Percentiles rank a stretch among this genome's conserved stretches.
phyloP scores from a whole-genome alignment of 2,329 filamentous ascomycete species.

The Orbilia javanica region DNA sequence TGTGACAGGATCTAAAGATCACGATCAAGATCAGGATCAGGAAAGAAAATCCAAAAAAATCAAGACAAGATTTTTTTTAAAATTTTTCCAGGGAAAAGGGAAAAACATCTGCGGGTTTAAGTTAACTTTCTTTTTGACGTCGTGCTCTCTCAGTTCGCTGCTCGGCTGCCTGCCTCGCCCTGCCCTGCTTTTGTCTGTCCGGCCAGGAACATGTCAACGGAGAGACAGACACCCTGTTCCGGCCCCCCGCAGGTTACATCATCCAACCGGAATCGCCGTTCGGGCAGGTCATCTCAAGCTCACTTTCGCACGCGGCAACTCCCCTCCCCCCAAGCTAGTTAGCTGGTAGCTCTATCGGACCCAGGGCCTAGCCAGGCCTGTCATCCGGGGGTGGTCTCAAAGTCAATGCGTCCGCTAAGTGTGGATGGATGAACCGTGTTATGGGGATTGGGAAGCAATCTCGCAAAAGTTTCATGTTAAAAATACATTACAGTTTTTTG shows the following conservation, averaged over 20 bases:
- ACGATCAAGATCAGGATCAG: background rate
- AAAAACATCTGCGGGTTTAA: slow-evolving; percentile 39
- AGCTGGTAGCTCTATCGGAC: background rate
- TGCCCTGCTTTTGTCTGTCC: too few species aligned
- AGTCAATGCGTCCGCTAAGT: too few species aligned
- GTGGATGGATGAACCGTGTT: background rate
- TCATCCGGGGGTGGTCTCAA: background rate
- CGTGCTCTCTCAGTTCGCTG: background rate
- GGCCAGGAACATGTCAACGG: slow-evolving; percentile 7
- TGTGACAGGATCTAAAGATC: too few species aligned
- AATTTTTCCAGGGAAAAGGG: too few species aligned
- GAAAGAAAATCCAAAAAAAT: background rate
- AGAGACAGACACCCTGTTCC: slow-evolving; percentile 11
- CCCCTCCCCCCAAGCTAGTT: background rate
- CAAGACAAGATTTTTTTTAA: too few species aligned
- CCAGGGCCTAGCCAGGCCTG: background rate
- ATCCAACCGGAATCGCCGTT: slow-evolving; percentile 29
- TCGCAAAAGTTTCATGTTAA: slow-evolving; percentile 19
- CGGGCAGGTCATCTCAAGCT: slow-evolving; percentile 32
- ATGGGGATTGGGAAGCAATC: background rate
- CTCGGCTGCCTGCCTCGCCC: too few species aligned
- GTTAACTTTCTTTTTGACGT: slow-evolving; percentile 12
- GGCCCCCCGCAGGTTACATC: slow-evolving; percentile 35
- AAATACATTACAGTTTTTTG: slow-evolving; percentile 11
- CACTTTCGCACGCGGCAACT: too few species aligned